Base-by-base conservation (phyloP, 1,284 basidiomycete species). In the Rhodotorula sp. region DNA sequence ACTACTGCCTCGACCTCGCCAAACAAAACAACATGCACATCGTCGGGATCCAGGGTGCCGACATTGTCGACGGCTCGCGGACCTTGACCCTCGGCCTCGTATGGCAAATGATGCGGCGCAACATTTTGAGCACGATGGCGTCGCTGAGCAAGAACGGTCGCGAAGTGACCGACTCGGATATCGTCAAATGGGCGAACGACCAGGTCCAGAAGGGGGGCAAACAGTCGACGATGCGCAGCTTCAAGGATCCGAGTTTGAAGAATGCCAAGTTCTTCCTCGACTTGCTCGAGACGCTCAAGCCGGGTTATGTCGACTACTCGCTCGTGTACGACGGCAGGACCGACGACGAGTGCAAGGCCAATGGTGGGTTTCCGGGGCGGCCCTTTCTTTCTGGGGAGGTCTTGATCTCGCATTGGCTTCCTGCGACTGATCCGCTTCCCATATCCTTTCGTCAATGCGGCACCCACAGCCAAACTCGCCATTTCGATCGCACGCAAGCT, bases 1-100 rank as follows among this genome's bases (percentile, higher is more conserved):
- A 99, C 81, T 99, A 99, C 79, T 89, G 85, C 7, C 90, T 98
- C 64, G 95, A 99, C 64, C 88, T 99, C 23, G 95, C 89, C 23
- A 93, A 90, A 81, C 88, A 91, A 79, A 94, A 92, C 80, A 88
- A 90, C 61, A 93, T 99, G 92, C 93, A 93, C 81, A 85, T 99
- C 73, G 94, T 99, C 67, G 95, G 95, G 31, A 97, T 99, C 77
- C 97, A 99, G 81, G 95, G 95, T 16, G 89, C 94, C 3, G 95
- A 98, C 82, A 97, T 99, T 77, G 93, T 95, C 66, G 95, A 99
- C 79, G 94, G 90, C 34, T 86, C 85, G 62, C 90, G 89, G 82
- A 98, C 95, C 16, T 85, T 99, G 62, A 93, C 97, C 5, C 87
- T 99, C 31, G 97, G 95, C 38, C 86, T 98, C 38, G 94, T 98